These are phyloP conservation scores for Porogramme epimiltina DNA, from an alignment of 1,284 basidiomycete species.

Conservation along the genomic window DNA sequence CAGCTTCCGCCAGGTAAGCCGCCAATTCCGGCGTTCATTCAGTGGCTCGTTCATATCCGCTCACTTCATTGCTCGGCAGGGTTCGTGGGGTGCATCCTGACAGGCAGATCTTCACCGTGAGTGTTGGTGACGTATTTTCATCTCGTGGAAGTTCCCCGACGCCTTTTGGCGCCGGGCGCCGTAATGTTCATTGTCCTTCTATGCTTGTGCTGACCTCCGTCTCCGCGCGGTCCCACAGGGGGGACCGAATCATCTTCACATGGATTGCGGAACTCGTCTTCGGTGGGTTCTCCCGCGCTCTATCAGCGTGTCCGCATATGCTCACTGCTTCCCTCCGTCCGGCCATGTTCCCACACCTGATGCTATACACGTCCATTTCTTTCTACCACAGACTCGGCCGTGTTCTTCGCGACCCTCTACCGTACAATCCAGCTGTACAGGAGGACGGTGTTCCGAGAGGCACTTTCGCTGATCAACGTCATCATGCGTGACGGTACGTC, in stretches of 20 bases:
- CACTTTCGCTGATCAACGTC: conserved; percentile 24
- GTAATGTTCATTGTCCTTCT: too few species aligned
- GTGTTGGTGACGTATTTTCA: conserved; percentile 6
- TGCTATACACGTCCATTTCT: not conserved
- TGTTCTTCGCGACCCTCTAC: conserved; percentile 28
- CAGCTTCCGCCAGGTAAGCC: conserved; percentile 26
- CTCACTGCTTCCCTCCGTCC: not conserved
- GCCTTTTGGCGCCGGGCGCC: not conserved
- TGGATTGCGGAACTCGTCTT: conserved; percentile 32
- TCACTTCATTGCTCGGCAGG: conserved; percentile 16
- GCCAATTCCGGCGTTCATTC: not conserved
- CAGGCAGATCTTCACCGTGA: conserved; percentile 24
- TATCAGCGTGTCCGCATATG: not conserved
- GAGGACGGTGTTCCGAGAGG: conserved; percentile 20
- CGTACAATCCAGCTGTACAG: conserved; percentile 24
- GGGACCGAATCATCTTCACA: conserved; percentile 29
- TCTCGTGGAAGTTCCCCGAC: not conserved
- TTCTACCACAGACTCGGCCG: conserved; percentile 18
- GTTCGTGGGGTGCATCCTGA: conserved; percentile 29
- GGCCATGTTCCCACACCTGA: not conserved
- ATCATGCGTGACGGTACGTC: conserved; percentile 29
- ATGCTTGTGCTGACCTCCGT: not conserved
- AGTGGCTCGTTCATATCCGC: not conserved
- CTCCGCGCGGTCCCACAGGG: conserved; percentile 13
- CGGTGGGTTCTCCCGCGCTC: conserved; percentile 14